Evolutionary conservation across 192 early-diverging fungal species (phyloP), one percentile per base, ranked within the genome.

Genomic region (Entomortierella lignicola): DNA sequence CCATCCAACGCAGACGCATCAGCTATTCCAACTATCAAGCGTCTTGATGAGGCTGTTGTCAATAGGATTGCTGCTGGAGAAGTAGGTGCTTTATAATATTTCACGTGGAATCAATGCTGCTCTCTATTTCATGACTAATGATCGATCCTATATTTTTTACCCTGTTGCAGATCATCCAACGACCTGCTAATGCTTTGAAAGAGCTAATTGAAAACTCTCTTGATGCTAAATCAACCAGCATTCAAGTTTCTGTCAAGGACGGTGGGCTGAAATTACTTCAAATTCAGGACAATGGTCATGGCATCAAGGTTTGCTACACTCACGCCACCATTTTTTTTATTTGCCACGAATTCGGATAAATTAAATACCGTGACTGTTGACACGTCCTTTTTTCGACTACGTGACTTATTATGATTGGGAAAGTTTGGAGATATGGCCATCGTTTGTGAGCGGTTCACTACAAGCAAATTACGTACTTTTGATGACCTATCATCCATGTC

Each of bases 21-120:
- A 32, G 15, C 64, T 26, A 56, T 70, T 3, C 75, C 75, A 8
- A 79, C 88, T 0, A 98, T 99, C 61, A 87, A 85, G 53, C 89
- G 89, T 67, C 89, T 99, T 4, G 93, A 97, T 55, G 88, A 93
- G 69, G 81, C 89, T 15, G 96, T 98, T 20, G 89, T 98, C 53
- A 98, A 99, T 84, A 85, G 95, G 55, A 99, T 99, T 69, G 98
- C 98, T 8, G 98, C 98, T 4, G 98, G 98, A 53, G 98, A 99
- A 86, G 93, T 93, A 72, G 23, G n/a, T 21, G 20, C 13, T 12
- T 47, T 47, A 12, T 10, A 13, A 21, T 21, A 8, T 23, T 23
- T 75, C 55, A 44, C 43, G 39, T 62, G 55, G 50, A 27, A 47
- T 12, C 8, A 15, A 2, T 15, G 44, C 44, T 20, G 12, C 2